phyloP scores from a whole-genome alignment of 2,329 filamentous ascomycete genomes.

The Geosmithia flava region DNA sequence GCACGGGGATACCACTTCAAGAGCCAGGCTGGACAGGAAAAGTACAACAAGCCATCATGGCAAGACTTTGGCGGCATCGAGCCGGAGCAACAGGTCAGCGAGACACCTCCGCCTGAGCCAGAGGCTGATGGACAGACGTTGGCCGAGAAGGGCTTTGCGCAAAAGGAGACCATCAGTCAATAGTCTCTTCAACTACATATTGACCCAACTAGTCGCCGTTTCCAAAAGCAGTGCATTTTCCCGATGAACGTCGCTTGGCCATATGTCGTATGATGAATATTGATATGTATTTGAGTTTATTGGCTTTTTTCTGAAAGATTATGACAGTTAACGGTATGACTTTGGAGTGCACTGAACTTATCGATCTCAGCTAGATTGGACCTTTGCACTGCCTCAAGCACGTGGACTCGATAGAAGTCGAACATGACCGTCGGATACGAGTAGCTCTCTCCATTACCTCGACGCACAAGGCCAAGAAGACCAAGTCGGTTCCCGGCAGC shows the following conservation, averaged over 20 bases:
- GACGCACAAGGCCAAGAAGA: neutral
- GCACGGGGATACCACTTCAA: slow-evolving; percentile 76
- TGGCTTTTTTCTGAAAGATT: neutral
- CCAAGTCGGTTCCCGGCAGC: neutral
- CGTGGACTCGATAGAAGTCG: neutral
- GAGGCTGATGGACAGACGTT: slow-evolving; percentile 34
- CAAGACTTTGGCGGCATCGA: slow-evolving; percentile 32
- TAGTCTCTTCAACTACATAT: neutral
- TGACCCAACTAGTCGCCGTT: neutral
- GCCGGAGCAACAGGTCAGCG: slow-evolving; percentile 22
- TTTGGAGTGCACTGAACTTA: too few relatives aligned
- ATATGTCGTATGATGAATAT: neutral
- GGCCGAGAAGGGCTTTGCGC: slow-evolving; percentile 42
- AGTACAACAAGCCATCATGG: slow-evolving; percentile 58
- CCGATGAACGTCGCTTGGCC: too few relatives aligned
- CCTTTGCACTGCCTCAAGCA: neutral
- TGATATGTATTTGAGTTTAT: neutral
- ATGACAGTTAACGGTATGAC: too few relatives aligned
- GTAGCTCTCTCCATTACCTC: too few relatives aligned
- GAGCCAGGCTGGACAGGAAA: slow-evolving; percentile 50
- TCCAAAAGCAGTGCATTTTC: neutral
- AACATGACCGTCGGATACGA: too few relatives aligned
- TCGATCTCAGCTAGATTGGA: too few relatives aligned
- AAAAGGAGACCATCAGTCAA: slow-evolving; percentile 13
- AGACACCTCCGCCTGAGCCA: slow-evolving; percentile 32